Evolutionary conservation across 257 asterid genomes (phyloP), one percentile per base, ranked within the genome.

Genomic region (Solanum okadae): DNA sequence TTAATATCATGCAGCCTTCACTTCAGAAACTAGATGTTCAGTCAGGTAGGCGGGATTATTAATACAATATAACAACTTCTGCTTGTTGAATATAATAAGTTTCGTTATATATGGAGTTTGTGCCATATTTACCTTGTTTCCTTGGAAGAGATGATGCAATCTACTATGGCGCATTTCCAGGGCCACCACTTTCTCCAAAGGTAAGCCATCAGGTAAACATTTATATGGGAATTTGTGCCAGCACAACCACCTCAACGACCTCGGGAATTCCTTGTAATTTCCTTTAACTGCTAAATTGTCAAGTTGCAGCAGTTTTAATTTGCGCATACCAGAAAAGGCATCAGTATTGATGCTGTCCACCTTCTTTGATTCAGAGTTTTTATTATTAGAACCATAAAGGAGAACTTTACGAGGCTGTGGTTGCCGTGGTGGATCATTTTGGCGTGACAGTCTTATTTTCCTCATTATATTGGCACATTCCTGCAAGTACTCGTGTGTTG

Each of bases 231-330:
- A 87, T 52, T 67, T 35, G 40, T 40, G 49, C 86, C 86, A 87
- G 31, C 89, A 61, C 46, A 87, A 40, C 89, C 89, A 87, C 72
- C 72, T 87, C 25, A 87, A 38, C 37, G 29, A 35, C 38, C 78
- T 87, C 5, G 89, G 75, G 16, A 87, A 75, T 11, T 8, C 86
- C 9, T 33, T 52, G 33, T 75, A 87, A 49, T 70, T 52, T 77
- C 86, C 89, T 37, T 18, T n/a, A 59, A 87, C 42, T 35, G 63
- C 52, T 29, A 56, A 37, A 87, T 75, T 46, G 12, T 75, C 78
- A 22, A 87, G 88, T 46, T 75, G 84, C 56, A 87, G 86, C 18
- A 87, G 72, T 52, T 85, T 87, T 20, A 87, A 63, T 72, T 59
- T 38, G n/a, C 11, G 25, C 86, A 87, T 35, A 15, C 35, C 79